Base-by-base conservation (phyloP, 1,284 basidiomycete species). In the Ustilago sp. region DNA sequence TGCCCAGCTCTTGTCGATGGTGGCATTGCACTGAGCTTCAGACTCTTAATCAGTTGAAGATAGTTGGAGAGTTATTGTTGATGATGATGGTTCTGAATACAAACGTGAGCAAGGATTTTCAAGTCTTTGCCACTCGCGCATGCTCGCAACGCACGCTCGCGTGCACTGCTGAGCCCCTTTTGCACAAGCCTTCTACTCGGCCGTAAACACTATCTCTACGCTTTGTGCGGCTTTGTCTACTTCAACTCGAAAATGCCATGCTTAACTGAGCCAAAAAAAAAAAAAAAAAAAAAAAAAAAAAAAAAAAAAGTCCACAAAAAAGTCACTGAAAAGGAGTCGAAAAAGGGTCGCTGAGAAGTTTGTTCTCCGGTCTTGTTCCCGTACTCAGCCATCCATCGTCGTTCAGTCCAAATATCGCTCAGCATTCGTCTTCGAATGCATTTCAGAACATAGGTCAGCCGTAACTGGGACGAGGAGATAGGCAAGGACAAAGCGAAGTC, bases 291-390 rank as follows among this genome's bases (percentile, higher is more conserved):
- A 45, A 41, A 39, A 15, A 19, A 19, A 1, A 34, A 8, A 43
- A 43, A 38, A 45, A 41, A 55, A 63, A 45, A 32, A 43, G 23
- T 28, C 23, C 23, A 28, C 23, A 28, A 28, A 28, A 28, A 28
- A 28, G 2, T 28, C 23, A 28, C 23, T 28, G 2, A 28, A 28
- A 28, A 23, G 23, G 41, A 47, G 45, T 23, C 51, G 47, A 45
- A 47, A 67, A 58, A 63, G 60, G 51, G 51, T 50, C 17, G 54
- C 36, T 12, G 23, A 41, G 47, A 59, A 38, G n/a, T 58, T 59
- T 31, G 12, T 31, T 11, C 19, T 71, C 68, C 70, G 70, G 70
- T 73, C 65, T 61, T 68, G 65, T 68, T 57, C 48, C 70, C 70
- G 64, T 67, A 43, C 45, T 57, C 48, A 45, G 38, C 50, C n/a